Base-by-base conservation (phyloP, 1,284 basidiomycete species). In the Rhodotorula sp. region DNA sequence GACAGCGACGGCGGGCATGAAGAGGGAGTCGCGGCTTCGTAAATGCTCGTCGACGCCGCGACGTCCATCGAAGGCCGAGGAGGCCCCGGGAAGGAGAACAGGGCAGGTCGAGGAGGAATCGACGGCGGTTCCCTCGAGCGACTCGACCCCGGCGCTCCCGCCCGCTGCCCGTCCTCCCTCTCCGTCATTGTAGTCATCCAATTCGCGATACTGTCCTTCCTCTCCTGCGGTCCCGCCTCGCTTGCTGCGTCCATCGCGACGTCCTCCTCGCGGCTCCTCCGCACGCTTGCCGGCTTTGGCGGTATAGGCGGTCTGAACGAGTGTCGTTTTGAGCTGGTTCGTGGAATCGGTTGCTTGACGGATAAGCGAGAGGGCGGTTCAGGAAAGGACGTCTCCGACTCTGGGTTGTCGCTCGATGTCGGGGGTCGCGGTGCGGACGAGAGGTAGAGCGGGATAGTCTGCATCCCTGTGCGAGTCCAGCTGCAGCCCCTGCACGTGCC, bases 301-400 rank as follows among this genome's bases (percentile, higher is more conserved):
- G 66, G 66, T 22, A 68, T 20, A 0, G 66, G 61, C 15, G 66
- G 66, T 0, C 50, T 37, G 28, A 50, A 52, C 54, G 54, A 52
- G 20, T 57, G 37, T 4, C 62, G 46, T 15, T 56, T 56, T 28
- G 52, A 48, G 57, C 44, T 47, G 51, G 31, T 13, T 22, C 30
- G 24, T 18, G n/a, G 61, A 6, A 26, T 34, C 11, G 34, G 40
- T 28, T n/a, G 44, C 46, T 46, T 34, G 58, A 16, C 51, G 24
- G 65, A 57, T 51, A 4, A 56, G 56, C 24, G 64, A 28, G 53
- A 56, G 6, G 64, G 64, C 31, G 37, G 37, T 16, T 54, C 20
- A 22, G 53, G 53, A 20, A 69, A 69, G 16, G 59, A 68, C n/a
- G 56, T 54, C 8, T 60, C 40, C 31, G 31, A 40, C 31, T 16